Evolutionary conservation across 441 rosid species (phyloP).

Genomic region (Populus trichocarpa): DNA sequence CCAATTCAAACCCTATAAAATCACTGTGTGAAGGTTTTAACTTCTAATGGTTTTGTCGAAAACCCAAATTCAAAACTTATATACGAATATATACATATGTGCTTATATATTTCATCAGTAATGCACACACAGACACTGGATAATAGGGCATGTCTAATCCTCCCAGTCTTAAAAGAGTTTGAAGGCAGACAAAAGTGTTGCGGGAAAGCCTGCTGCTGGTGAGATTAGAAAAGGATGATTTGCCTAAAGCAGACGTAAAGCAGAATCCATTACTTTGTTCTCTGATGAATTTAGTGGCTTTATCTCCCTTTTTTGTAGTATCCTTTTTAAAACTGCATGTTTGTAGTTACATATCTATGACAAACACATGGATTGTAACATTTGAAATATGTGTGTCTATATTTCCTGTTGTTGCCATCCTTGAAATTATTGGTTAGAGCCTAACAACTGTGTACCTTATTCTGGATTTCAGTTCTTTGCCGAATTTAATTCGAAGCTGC

Average conservation of each 20-base stretch:
- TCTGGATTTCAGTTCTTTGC: slow-evolving; percentile 63
- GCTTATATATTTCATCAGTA: neutral
- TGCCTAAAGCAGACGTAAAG: neutral
- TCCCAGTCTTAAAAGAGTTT: neutral
- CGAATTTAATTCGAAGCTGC: slow-evolving; percentile 77
- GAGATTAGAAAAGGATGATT: neutral
- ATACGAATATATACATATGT: neutral
- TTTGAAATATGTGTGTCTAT: neutral
- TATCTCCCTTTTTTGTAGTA: neutral
- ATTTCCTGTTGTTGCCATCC: neutral
- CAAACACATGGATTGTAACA: neutral
- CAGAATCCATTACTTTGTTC: neutral
- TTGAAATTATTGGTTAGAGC: neutral
- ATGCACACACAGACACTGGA: neutral
- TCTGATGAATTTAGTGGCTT: neutral
- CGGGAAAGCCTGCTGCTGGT: neutral
- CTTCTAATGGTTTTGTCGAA: neutral
- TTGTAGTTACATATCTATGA: neutral
- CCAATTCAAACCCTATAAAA: neutral
- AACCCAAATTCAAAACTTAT: neutral
- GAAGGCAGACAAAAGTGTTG: neutral
- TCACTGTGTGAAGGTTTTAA: neutral
- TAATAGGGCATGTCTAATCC: neutral
- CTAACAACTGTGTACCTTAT: slow-evolving; percentile 1
- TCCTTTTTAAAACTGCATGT: neutral